Evolutionary conservation across 192 early-diverging fungal genomes (phyloP).

Genomic region (Chytriomyces sp.): DNA sequence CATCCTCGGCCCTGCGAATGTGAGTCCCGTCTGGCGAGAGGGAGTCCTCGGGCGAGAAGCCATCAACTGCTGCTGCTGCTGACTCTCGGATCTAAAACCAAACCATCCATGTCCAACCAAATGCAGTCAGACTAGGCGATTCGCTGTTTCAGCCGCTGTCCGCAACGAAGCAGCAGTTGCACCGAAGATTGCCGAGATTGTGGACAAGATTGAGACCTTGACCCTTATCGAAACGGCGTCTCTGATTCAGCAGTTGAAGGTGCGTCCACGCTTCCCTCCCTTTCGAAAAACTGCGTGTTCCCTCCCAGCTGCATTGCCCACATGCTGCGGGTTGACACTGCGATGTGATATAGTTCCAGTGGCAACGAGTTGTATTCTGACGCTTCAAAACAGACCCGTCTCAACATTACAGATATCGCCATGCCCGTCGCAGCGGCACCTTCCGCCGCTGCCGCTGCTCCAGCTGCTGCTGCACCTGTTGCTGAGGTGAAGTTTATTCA

Average conservation of each 20-base stretch:
- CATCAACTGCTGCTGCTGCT: no score
- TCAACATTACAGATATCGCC: constrained; percentile 92
- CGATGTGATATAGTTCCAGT: no score
- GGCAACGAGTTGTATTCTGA: not conserved
- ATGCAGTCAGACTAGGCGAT: not conserved
- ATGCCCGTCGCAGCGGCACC: constrained; percentile 78
- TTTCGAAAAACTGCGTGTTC: not conserved
- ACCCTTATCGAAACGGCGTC: constrained; percentile 92
- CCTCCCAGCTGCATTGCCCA: no score
- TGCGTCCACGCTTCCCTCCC: constrained; percentile 33
- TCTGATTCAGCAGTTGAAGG: constrained; percentile 89
- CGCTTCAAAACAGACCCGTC: constrained; percentile 56
- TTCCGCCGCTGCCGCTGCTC: constrained; percentile 65
- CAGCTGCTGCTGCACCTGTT: constrained; percentile 68
- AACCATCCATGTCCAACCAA: not conserved
- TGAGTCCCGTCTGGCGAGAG: not conserved
- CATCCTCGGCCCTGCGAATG: not conserved
- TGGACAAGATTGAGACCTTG: constrained; percentile 88
- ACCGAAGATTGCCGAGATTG: constrained; percentile 79
- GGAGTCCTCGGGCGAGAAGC: no score
- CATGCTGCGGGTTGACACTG: no score
- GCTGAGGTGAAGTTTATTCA: constrained; percentile 51
- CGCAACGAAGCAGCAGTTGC: constrained; percentile 24
- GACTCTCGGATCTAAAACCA: not conserved
- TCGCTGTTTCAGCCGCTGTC: not conserved